These are phyloP conservation scores for Rhynchosporium graminicola DNA, from an alignment of 2,329 filamentous ascomycete genomes.

Conservation along the genomic window DNA sequence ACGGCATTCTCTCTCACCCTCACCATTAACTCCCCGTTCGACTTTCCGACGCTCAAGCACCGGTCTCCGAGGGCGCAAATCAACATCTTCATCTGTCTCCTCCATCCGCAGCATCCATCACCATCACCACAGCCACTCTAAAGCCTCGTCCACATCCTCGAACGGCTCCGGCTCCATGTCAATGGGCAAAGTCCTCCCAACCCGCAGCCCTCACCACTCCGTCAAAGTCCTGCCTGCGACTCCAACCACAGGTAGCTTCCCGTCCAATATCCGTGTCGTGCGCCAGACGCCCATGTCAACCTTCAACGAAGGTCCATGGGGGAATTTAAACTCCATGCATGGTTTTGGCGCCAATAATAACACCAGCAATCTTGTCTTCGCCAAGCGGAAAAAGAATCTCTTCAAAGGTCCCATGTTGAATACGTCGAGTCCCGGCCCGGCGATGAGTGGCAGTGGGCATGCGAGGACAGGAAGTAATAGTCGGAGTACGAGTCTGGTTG, in stretches of 20 bases:
- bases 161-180: conserved; percentile 68
- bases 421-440: conserved; percentile 33
- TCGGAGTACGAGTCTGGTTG: conserved; percentile 63
- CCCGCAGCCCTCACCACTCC: conserved; percentile 79
- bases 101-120: conserved; percentile 91
- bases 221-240: conserved; percentile 95
- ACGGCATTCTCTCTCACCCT: conserved; percentile 81
- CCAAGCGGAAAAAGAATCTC: conserved; percentile 75
- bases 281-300: conserved; percentile 56
- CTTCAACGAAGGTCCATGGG: conserved; percentile 59
- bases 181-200: conserved; percentile 66
- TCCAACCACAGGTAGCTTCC: conserved; percentile 73
- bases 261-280: conserved; percentile 82
- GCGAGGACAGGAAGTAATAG: conserved; percentile 44
- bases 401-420: conserved; percentile 79
- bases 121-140: conserved; percentile 84
- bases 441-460: conserved; percentile 37
- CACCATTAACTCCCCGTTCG: conserved; percentile 83
- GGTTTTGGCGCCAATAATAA: conserved; percentile 58
- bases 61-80: conserved; percentile 87
- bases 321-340: conserved; percentile 45
- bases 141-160: conserved; percentile 90
- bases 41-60: conserved; percentile 80
- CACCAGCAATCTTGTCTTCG: conserved; percentile 69
- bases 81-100: conserved; percentile 91